Conservation (phyloP, 2,329 filamentous ascomycete species). For the Colletotrichum sp. region DNA sequence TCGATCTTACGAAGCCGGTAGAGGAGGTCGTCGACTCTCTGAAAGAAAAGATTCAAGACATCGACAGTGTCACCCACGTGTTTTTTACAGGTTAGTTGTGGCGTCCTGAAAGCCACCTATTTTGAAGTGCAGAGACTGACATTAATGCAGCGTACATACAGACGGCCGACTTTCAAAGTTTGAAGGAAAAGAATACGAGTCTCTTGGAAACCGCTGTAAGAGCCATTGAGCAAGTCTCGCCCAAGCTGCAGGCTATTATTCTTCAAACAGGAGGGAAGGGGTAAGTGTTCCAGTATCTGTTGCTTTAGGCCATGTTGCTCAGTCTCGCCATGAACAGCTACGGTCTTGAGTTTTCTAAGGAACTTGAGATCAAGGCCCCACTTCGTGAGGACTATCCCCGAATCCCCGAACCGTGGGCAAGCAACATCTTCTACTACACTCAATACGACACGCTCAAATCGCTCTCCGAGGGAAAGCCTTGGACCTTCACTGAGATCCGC, state of each 20-base stretch:
- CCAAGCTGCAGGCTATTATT: slow-evolving; percentile 10
- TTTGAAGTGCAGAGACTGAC: background rate
- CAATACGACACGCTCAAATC: slow-evolving; percentile 18
- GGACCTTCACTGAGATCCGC: slow-evolving; percentile 23
- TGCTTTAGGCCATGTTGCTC: background rate
- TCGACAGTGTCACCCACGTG: slow-evolving; percentile 20
- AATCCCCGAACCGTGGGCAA: slow-evolving; percentile 20
- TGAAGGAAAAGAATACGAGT: background rate
- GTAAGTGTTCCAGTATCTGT: background rate
- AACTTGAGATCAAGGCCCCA: background rate
- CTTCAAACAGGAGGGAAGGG: slow-evolving; percentile 23
- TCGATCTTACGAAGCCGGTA: slow-evolving; percentile 13
- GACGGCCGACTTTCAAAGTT: background rate
- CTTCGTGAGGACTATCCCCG: slow-evolving; percentile 11
- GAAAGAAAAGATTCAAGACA: slow-evolving; percentile 7
- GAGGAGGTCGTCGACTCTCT: slow-evolving; percentile 3
- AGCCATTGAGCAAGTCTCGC: background rate
- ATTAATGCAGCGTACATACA: slow-evolving; percentile 13
- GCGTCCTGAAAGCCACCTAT: background rate
- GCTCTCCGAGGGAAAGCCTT: slow-evolving; percentile 12
- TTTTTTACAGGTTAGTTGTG: slow-evolving; percentile 17
- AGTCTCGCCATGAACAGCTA: background rate
- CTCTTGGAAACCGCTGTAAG: background rate
- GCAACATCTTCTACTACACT: slow-evolving; percentile 20
- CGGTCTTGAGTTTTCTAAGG: slow-evolving; percentile 12